phyloP scores from a whole-genome alignment of 495 filamentous ascomycete species.

The Jackrogersella minutella region DNA sequence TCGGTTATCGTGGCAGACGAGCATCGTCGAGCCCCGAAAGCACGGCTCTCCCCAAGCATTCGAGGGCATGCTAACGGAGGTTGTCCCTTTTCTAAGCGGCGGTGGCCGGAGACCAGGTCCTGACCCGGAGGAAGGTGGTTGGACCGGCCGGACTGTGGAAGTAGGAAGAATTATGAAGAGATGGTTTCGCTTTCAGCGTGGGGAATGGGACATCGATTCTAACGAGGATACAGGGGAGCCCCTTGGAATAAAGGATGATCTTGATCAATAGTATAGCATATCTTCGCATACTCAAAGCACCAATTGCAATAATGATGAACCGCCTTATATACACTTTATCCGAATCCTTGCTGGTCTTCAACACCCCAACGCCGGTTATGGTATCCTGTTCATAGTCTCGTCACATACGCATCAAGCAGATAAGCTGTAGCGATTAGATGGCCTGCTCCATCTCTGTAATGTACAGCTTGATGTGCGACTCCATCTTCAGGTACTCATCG shows the following conservation, averaged over 20 bases:
- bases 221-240: constrained; percentile 9
- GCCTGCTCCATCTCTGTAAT: constrained; percentile 98
- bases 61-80: constrained; percentile 58
- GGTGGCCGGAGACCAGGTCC: constrained; percentile 55
- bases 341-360: background rate
- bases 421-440: constrained; percentile 57
- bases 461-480: constrained; percentile 95
- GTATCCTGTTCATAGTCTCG: constrained; percentile 41
- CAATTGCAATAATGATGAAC: constrained; percentile 7
- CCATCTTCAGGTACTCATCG: constrained; percentile 94
- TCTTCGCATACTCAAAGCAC: constrained; percentile 9
- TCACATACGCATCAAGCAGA: constrained; percentile 27
- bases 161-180: constrained; percentile 68
- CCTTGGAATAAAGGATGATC: background rate
- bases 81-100: constrained; percentile 70
- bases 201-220: constrained; percentile 40
- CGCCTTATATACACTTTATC: constrained; percentile 5
- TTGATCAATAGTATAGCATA: constrained; percentile 16
- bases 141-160: constrained; percentile 73
- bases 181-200: constrained; percentile 73
- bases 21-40: constrained; percentile 46
- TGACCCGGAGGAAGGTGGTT: constrained; percentile 63
- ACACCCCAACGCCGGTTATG: constrained; percentile 46
- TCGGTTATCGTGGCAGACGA: constrained; percentile 46
- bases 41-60: constrained; percentile 17